Conservation (phyloP, 2,329 filamentous ascomycete genomes). For the Kalaharituber pfeilii region DNA sequence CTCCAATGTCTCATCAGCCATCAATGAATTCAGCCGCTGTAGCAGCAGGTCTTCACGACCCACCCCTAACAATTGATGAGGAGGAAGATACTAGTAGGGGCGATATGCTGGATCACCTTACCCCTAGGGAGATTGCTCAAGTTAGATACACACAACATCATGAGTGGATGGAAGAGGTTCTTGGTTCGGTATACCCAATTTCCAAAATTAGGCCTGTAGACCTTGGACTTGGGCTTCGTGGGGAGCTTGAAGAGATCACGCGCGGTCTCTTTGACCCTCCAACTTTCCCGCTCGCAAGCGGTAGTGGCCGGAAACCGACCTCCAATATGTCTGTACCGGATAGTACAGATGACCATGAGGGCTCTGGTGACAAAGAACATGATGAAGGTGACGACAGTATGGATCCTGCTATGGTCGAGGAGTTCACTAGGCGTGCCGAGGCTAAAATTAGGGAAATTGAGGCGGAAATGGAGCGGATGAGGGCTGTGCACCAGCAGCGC, state of each 20-base stretch:
- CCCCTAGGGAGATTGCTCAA: slow-evolving; percentile 73
- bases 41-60: slow-evolving; percentile 25
- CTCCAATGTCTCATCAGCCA: slow-evolving; percentile 25
- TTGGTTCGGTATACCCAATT: slow-evolving; percentile 76
- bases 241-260: slow-evolving; percentile 64
- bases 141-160: slow-evolving; percentile 86
- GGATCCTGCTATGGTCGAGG: slow-evolving; percentile 53
- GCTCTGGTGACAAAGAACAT: slow-evolving; percentile 42
- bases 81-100: slow-evolving; percentile 77
- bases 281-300: slow-evolving; percentile 23
- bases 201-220: slow-evolving; percentile 74
- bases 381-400: slow-evolving; percentile 35
- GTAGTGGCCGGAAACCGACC: slow-evolving; percentile 23
- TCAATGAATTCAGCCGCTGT: slow-evolving; percentile 28
- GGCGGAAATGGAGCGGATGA: slow-evolving; percentile 70
- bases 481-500: slow-evolving; percentile 55
- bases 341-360: slow-evolving; percentile 32
- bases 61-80: slow-evolving; percentile 49
- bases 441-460: slow-evolving; percentile 56
- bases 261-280: slow-evolving; percentile 64
- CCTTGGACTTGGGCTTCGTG: slow-evolving; percentile 67
- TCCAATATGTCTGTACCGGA: slow-evolving; percentile 29
- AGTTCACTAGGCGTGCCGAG: slow-evolving; percentile 63
- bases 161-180: slow-evolving; percentile 96
- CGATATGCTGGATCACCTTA: slow-evolving; percentile 78